Conservation (phyloP, 345 rosid genomes). For the Populus pruinosa region DNA sequence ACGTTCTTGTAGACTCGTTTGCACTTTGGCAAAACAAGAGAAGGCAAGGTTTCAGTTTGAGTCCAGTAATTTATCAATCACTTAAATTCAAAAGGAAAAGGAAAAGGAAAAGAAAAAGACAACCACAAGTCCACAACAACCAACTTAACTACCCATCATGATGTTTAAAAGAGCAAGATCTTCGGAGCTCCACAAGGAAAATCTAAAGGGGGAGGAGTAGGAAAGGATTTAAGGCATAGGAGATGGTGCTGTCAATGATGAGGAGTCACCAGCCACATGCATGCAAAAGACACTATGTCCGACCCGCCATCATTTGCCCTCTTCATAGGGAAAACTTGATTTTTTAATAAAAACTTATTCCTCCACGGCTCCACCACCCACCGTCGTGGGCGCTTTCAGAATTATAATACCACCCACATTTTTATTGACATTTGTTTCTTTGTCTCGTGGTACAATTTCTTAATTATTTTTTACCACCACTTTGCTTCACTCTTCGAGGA, state of each 20-base stretch:
- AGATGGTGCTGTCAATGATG: background rate
- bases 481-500: too few relatives aligned
- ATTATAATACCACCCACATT: background rate
- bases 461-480: too few relatives aligned
- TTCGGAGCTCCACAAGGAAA: background rate
- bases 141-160: constrained; percentile 26
- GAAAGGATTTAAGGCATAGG: background rate
- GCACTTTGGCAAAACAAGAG: background rate
- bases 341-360: background rate
- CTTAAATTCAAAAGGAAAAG: background rate
- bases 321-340: constrained; percentile 1
- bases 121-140: constrained; percentile 34
- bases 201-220: background rate
- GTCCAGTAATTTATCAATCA: background rate
- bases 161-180: constrained; percentile 1
- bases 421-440: background rate
- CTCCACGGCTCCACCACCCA: constrained; percentile 8
- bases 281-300: constrained; percentile 16
- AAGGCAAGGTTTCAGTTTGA: background rate
- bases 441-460: background rate
- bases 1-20: background rate
- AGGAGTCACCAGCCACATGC: constrained; percentile 10
- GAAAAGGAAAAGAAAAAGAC: background rate
- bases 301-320: constrained; percentile 1
- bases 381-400: background rate